Evolutionary conservation across 305 asterid species (phyloP).

Genomic region (Fraxinus velutina): DNA sequence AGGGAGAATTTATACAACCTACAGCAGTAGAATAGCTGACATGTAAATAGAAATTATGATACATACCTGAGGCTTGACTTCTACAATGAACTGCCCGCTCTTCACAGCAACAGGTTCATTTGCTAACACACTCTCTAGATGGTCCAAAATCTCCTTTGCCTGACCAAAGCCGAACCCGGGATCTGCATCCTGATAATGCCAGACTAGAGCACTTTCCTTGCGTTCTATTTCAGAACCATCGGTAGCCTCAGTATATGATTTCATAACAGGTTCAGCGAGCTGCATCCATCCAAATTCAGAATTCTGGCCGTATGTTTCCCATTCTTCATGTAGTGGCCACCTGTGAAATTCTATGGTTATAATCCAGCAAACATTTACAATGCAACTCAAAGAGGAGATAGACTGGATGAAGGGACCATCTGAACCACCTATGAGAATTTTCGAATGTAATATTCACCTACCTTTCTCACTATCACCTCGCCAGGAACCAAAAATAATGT

Average conservation of each 20-base stretch:
- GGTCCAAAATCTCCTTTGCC: constrained; percentile 96
- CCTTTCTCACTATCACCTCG: background rate
- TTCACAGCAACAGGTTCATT: constrained; percentile 93
- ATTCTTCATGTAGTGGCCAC: constrained; percentile 75
- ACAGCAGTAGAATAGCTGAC: background rate
- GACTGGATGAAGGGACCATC: background rate
- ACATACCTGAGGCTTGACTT: constrained; percentile 91
- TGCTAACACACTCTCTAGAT: constrained; percentile 86
- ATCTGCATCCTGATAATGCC: constrained; percentile 92
- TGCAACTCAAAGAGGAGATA: background rate
- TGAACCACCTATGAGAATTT: background rate
- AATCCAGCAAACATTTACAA: constrained; percentile 10
- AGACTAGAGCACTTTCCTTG: constrained; percentile 88
- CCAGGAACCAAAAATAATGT: background rate
- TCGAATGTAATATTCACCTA: background rate
- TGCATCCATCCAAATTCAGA: constrained; percentile 94
- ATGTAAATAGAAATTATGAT: constrained; percentile 1
- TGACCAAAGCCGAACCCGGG: constrained; percentile 86
- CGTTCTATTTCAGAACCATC: constrained; percentile 88
- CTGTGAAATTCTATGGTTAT: constrained; percentile 39
- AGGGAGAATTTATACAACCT: background rate
- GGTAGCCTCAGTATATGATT: constrained; percentile 83
- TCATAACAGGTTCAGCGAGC: constrained; percentile 91
- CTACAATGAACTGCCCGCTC: constrained; percentile 87
- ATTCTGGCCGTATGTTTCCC: constrained; percentile 71